Evolutionary conservation across 2,329 filamentous ascomycete species (phyloP).

Genomic region (Ascochyta pisi): DNA sequence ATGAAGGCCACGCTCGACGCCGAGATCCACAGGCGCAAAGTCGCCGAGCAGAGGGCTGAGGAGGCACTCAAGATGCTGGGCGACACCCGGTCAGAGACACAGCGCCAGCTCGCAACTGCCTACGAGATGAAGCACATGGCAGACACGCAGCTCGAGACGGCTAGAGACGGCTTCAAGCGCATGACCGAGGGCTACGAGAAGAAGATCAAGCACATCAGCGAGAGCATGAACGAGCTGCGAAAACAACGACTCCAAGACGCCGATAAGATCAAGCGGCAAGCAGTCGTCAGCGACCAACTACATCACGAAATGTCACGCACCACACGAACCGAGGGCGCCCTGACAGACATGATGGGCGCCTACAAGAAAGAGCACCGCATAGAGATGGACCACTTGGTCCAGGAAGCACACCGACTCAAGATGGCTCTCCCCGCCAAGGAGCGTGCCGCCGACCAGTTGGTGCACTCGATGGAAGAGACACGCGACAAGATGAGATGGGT

Average conservation of each 20-base stretch:
- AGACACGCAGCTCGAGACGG: slow-evolving; percentile 67
- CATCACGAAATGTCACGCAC: slow-evolving; percentile 70
- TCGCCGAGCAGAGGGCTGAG: slow-evolving; percentile 66
- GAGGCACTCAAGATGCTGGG: slow-evolving; percentile 70
- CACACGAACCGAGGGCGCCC: slow-evolving; percentile 66
- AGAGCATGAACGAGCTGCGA: slow-evolving; percentile 42
- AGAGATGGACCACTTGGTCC: slow-evolving; percentile 66
- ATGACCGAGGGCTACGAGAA: slow-evolving; percentile 60
- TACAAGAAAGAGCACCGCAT: slow-evolving; percentile 71
- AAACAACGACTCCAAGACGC: slow-evolving; percentile 38
- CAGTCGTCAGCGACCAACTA: slow-evolving; percentile 76
- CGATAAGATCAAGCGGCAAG: slow-evolving; percentile 58
- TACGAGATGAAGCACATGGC: slow-evolving; percentile 58
- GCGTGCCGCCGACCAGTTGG: slow-evolving; percentile 64
- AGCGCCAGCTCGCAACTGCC: slow-evolving; percentile 67
- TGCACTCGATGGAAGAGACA: slow-evolving; percentile 66
- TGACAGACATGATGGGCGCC: slow-evolving; percentile 65
- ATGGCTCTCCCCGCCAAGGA: slow-evolving; percentile 62
- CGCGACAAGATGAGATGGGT: slow-evolving; percentile 76
- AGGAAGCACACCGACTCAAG: slow-evolving; percentile 64
- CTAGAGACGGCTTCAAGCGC: slow-evolving; percentile 75
- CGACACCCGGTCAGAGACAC: slow-evolving; percentile 64
- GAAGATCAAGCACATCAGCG: slow-evolving; percentile 62
- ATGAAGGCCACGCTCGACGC: slow-evolving; percentile 68
- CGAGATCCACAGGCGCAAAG: slow-evolving; percentile 67